Percentiles rank a stretch among this genome's conserved stretches.
phyloP scores from a whole-genome alignment of 2,329 filamentous ascomycete species.

The Xylariaceae sp. region DNA sequence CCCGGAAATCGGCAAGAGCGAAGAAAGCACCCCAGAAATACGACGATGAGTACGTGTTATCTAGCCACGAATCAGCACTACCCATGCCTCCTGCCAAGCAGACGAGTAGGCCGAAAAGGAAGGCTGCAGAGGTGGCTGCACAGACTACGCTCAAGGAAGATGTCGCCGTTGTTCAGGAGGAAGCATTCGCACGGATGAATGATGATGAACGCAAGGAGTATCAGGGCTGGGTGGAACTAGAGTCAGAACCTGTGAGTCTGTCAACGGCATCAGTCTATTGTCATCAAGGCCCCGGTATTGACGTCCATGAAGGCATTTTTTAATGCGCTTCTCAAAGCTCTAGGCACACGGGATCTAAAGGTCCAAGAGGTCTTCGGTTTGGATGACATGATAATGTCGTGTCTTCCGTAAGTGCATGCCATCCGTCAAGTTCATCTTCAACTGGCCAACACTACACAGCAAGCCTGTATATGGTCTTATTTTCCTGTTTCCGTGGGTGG shows the following conservation, averaged over 20 bases:
- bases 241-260: conserved; percentile 74
- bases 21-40: conserved; percentile 10
- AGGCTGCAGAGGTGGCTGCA: conserved; percentile 32
- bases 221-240: conserved; percentile 77
- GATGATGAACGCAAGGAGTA: conserved; percentile 55
- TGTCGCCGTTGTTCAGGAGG: conserved; percentile 33
- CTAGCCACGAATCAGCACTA: conserved; percentile 5
- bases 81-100: background rate
- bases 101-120: conserved; percentile 36
- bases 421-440: conserved; percentile 11
- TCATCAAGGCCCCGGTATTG: background rate
- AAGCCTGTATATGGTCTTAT: conserved; percentile 81
- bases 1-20: background rate
- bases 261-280: conserved; percentile 10
- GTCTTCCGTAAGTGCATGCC: conserved; percentile 53
- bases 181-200: conserved; percentile 43
- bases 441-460: conserved; percentile 33
- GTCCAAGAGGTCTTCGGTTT: conserved; percentile 73
- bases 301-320: conserved; percentile 64
- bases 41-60: conserved; percentile 11
- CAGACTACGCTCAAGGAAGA: conserved; percentile 31
- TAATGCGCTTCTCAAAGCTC: conserved; percentile 74
- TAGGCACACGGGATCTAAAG: conserved; percentile 70
- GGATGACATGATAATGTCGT: conserved; percentile 60
- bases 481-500: conserved; percentile 73